phyloP scores from a whole-genome alignment of 1,284 basidiomycete species.

The Peniophora sp. region DNA sequence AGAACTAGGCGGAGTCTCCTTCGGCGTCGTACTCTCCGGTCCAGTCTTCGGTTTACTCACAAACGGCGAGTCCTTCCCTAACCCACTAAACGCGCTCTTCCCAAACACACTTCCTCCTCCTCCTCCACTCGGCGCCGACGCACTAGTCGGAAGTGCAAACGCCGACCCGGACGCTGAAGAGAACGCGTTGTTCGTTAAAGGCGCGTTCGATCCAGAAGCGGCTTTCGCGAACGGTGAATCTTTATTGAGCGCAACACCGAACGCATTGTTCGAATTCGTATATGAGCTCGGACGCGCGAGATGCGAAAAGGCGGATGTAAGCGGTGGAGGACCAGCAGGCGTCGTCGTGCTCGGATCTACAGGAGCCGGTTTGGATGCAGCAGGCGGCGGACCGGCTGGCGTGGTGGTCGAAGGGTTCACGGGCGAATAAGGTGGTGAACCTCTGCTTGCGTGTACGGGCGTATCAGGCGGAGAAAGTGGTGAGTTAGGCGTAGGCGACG shows the following conservation, averaged over 20 bases:
- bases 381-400: background rate
- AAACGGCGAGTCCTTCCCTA: background rate
- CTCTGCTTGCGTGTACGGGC: background rate
- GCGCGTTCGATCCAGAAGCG: background rate
- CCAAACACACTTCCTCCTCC: background rate
- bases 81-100: background rate
- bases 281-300: background rate
- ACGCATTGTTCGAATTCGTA: background rate
- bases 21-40: conserved; percentile 15
- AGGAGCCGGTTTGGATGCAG: background rate
- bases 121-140: background rate
- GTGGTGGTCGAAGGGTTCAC: background rate
- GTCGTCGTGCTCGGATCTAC: background rate
- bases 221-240: background rate
- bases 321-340: background rate
- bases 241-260: background rate
- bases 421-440: background rate
- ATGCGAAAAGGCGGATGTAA: background rate
- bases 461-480: background rate
- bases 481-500: background rate
- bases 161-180: background rate
- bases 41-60: conserved; percentile 8
- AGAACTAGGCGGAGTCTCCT: conserved; percentile 20
- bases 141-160: background rate
- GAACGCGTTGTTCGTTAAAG: background rate